These are phyloP conservation scores for Stramenopiles sp. DNA, from an alignment of 352 stramenopile species.

Conservation along the genomic window DNA sequence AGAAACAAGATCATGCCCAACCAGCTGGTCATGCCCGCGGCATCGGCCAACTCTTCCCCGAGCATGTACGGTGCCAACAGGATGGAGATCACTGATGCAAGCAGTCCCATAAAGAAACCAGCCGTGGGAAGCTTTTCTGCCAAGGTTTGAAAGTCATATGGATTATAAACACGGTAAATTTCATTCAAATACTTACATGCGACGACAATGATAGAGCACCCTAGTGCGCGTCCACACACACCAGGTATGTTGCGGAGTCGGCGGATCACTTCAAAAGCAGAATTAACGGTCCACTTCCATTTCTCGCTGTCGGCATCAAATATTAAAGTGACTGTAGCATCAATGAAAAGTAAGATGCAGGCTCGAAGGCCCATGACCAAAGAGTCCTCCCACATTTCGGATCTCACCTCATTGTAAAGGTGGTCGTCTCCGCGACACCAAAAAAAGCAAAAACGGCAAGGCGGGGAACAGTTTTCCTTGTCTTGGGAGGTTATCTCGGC, in stretches of 20 bases:
- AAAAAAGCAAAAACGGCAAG: background rate
- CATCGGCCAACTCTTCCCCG: background rate
- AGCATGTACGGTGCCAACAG: background rate
- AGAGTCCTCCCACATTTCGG: background rate
- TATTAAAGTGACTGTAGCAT: conserved; percentile 1
- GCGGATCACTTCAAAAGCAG: background rate
- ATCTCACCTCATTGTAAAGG: background rate
- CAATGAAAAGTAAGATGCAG: background rate
- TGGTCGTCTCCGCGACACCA: background rate
- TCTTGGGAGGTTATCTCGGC: background rate
- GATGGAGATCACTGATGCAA: background rate
- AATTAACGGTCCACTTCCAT: background rate
- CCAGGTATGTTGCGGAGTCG: background rate
- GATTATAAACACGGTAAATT: conserved; percentile 6
- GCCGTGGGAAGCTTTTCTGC: background rate
- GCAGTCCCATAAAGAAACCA: background rate
- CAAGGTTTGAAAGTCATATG: background rate
- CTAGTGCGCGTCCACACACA: background rate
- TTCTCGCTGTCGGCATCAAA: background rate
- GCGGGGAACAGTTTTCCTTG: background rate
- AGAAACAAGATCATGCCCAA: background rate
- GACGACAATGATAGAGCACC: background rate
- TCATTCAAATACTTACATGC: background rate
- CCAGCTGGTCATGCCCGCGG: background rate
- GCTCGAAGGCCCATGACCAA: background rate